Base-by-base conservation (phyloP, 106 monocot species). In the Acorus gramineus region DNA sequence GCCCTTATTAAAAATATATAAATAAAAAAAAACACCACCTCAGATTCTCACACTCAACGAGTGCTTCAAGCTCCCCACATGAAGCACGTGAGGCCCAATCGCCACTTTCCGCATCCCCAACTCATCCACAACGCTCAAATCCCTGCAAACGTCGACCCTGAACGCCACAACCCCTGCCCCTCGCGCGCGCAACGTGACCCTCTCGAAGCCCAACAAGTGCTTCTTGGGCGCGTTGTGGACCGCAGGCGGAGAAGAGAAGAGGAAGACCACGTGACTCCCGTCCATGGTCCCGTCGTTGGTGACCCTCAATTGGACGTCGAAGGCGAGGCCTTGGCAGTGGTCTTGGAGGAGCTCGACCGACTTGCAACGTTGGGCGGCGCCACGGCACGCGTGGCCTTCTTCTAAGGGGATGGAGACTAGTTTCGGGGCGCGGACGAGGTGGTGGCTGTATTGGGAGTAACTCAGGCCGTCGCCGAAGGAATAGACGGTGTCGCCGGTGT, bases 131-230 rank as follows among this genome's bases (percentile, higher is more conserved):
- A 98, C 68, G 56, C 85, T 85, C 77, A 98, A 67, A 57, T 92
- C 88, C 83, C 68, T 91, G 77, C 91, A 98, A 3, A 81, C 85
- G 52, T 92, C 91, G 8, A 98, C 87, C 51, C 56, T 77, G 69
- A 98, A 98, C 72, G n/a, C 79, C 56, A 98, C 91, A 5, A 50
- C 56, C 53, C 64, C 71, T 43, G 44, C 54, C 51, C 72, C 83
- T 2, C 63, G 52, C 7, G 82, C 60, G 47, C 56, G 65, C 68
- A 88, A 56, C 12, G 6, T 52, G 60, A 98, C 79, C 85, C 81
- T 98, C 81, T 92, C 81, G 62, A 92, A 98, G 14, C 81, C 87
- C 0, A 98, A 28, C 77, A 98, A 56, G 42, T 98, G 96, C 79
- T 84, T 98, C 70, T 42, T 61, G 10, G 96, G 96, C 7, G 88